Base-by-base conservation (phyloP, 352 stramenopile genomes). In the Phytophthora agathidicida region DNA sequence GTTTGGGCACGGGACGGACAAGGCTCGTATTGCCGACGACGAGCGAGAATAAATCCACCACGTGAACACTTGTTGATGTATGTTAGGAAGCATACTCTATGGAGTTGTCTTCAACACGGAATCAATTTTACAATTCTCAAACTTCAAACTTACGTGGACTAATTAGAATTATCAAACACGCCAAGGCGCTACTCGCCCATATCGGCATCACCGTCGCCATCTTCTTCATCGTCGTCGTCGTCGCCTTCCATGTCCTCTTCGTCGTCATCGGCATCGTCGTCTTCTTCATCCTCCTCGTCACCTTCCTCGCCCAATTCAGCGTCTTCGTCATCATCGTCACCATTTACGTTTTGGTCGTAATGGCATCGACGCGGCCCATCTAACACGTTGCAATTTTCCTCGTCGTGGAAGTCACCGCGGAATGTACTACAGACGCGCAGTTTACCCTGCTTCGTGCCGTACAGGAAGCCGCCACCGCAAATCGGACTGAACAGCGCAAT, bases 401-500 rank as follows among this genome's bases (percentile, higher is more conserved):
- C 74, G 28, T 93, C 83, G 13, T 91, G 71, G 39, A 85, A 93
- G 14, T 79, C 66, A 2, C 83, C 86, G 11, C 86, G 83, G 53
- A 89, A 95, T 1, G 75, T 88, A 55, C 67, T 87, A 59, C 83
- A 95, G 8, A 98, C 82, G 41, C 96, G 77, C 7, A 99, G 81
- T 56, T 97, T 93, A 26, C 97, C 97, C 66, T 98, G 94, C 50
- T 98, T 98, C 13, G 96, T 99, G 41, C 97, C 97, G 73, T 99
- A 99, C n/a, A 99, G 82, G 68, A 99, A 98, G 3, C 97, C 97
- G 47, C 95, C 85, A 16, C 96, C 97, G 41, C 93, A 96, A 51
- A 98, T 91, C 7, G 96, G 96, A 78, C 98, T 98, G 71, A 99
- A 99, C 28, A 98, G 69, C 38, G 96, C 96, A 77, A 99, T 99